Evolutionary conservation across 2,329 filamentous ascomycete species (phyloP).

Genomic region (Orbilia javanica): DNA sequence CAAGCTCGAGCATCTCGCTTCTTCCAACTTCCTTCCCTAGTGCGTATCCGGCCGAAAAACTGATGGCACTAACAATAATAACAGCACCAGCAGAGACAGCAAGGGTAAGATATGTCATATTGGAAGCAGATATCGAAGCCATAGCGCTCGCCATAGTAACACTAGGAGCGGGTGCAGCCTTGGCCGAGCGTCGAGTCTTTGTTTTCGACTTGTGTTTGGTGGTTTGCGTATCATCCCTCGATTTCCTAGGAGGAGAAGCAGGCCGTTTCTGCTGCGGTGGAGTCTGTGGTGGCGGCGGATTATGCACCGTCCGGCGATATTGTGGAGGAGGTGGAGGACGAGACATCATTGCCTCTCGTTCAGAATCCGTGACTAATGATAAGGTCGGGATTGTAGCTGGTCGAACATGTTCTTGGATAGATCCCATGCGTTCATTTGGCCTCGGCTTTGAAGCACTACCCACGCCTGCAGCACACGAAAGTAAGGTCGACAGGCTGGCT

Average conservation of each 20-base stretch:
- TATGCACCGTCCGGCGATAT: conserved; percentile 26
- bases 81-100: conserved; percentile 76
- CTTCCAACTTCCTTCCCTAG: conserved; percentile 76
- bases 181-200: conserved; percentile 39
- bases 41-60: conserved; percentile 77
- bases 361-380: conserved; percentile 50
- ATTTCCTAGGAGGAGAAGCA: conserved; percentile 37
- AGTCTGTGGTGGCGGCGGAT: conserved; percentile 25
- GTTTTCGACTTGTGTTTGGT: conserved; percentile 38
- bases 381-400: conserved; percentile 51
- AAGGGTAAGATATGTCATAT: conserved; percentile 57
- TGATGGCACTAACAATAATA: conserved; percentile 76
- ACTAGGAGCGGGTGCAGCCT: conserved; percentile 11
- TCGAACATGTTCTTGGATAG: conserved; percentile 43
- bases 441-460: conserved; percentile 75
- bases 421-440: conserved; percentile 43
- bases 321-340: conserved; percentile 24
- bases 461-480: conserved; percentile 94
- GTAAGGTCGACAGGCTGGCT: conserved; percentile 90
- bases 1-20: conserved; percentile 68
- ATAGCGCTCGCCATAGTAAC: conserved; percentile 8
- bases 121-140: conserved; percentile 33
- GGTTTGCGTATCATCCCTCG: conserved; percentile 26
- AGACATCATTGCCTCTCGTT: conserved; percentile 54
- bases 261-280: conserved; percentile 24